These are phyloP conservation scores for Kwoniella mangroviensis DNA, from an alignment of 768 basidiomycete genomes.

Conservation along the genomic window DNA sequence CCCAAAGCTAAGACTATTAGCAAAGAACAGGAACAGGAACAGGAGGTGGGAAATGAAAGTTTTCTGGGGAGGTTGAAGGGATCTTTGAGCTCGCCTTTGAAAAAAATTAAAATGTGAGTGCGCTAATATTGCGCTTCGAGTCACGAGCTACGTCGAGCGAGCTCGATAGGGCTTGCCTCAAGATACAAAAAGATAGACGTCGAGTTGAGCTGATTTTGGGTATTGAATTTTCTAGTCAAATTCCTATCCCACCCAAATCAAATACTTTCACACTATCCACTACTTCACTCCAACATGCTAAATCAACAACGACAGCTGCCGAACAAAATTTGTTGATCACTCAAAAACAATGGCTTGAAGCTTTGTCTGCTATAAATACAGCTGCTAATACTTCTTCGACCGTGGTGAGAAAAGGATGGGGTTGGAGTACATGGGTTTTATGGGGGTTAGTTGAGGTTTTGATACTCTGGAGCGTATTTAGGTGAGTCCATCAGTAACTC, in stretches of 20 bases:
- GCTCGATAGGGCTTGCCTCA: neutral
- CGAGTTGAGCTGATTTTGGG: neutral
- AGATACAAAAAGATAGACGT: neutral
- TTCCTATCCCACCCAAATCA: constrained; percentile 16
- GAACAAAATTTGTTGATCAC: constrained; percentile 27
- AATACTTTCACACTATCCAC: constrained; percentile 5
- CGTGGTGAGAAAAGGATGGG: constrained; percentile 31
- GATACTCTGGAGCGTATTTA: constrained; percentile 48
- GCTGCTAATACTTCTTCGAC: neutral
- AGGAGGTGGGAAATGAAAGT: constrained; percentile 8
- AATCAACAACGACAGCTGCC: constrained; percentile 15
- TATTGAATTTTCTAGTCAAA: neutral
- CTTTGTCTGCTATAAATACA: constrained; percentile 23
- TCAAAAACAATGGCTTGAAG: constrained; percentile 41
- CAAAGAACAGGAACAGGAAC: neutral
- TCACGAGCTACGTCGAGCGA: neutral
- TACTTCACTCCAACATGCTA: constrained; percentile 18
- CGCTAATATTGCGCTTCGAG: neutral
- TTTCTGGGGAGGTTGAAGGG: constrained; percentile 9
- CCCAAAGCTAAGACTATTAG: neutral
- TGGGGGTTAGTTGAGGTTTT: constrained; percentile 44
- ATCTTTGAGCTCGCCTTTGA: constrained; percentile 10
- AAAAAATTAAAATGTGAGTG: constrained; percentile 7
- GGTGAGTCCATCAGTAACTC: constrained; percentile 28
- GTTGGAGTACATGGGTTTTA: constrained; percentile 47